phyloP scores from a whole-genome alignment of 2,329 filamentous ascomycete genomes.

The Grosmannia clavigera region DNA sequence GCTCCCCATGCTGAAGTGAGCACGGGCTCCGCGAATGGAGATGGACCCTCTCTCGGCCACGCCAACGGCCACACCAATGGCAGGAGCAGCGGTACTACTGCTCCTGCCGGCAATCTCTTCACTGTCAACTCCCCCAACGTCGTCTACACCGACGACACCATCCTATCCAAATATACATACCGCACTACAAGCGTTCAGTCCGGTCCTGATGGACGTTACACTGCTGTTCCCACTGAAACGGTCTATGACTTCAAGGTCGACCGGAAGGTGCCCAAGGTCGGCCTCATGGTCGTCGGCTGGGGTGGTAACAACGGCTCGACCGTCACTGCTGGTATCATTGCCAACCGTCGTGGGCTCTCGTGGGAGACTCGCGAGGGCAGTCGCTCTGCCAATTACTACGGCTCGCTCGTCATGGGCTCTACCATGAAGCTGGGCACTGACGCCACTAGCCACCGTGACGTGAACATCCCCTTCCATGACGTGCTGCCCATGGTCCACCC shows the following conservation, averaged over 20 bases:
- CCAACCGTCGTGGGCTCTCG: conserved; percentile 72
- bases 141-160: conserved; percentile 73
- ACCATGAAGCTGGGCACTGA: conserved; percentile 94
- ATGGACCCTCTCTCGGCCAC: conserved; percentile 27
- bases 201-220: conserved; percentile 58
- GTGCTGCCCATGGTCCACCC: conserved; percentile 95
- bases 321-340: conserved; percentile 91
- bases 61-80: conserved; percentile 16
- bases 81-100: conserved; percentile 12
- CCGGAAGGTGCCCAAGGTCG: conserved; percentile 82
- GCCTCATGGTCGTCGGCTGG: conserved; percentile 95
- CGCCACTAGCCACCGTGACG: conserved; percentile 67
- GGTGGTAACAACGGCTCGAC: conserved; percentile 98
- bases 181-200: conserved; percentile 77
- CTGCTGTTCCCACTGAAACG: conserved; percentile 78
- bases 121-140: conserved; percentile 88
- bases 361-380: conserved; percentile 93
- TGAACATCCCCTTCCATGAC: conserved; percentile 93
- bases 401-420: conserved; percentile 91
- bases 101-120: conserved; percentile 55
- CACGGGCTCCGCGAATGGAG: conserved; percentile 46
- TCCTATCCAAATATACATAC: conserved; percentile 92
- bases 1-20: conserved; percentile 73
- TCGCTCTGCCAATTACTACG: conserved; percentile 90
- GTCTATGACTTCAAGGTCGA: conserved; percentile 96